Base-by-base conservation (phyloP, 164 flowering plant genomes). In the Pachysandra terminalis region DNA sequence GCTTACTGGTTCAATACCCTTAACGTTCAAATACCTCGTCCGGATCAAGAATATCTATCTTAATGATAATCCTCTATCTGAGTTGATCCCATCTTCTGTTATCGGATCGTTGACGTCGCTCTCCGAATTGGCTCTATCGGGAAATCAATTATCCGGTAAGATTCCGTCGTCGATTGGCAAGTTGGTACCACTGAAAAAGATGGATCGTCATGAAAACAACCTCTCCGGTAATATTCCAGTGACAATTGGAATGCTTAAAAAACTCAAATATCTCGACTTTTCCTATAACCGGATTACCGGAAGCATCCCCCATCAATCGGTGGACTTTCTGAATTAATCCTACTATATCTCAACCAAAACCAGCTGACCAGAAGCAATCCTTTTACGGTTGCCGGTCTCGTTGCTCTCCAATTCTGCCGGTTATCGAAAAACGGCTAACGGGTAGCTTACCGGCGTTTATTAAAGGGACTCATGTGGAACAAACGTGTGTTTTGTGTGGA, bases 251-350 rank as follows among this genome's bases (percentile, higher is more conserved):
- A 57, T 61, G 53, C 79, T 90, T 12, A 68, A 69, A 52, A 73
- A 35, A 0, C 82, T 89, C 12, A 72, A 62, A 5, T 66, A 66
- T 40, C 67, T 85, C 3, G 87, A 87, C 77, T 40, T 87, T 7
- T 85, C 90, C 0, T 72, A 80, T 3, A 89, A 89, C 61, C 72
- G 28, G 52, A 67, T 87, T n/a, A 68, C 74, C 0, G 93, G 91
- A 59, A 68, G 74, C 56, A 82, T 90, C 59, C n/a, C n/a, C n/a
- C n/a, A n/a, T n/a, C n/a, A n/a, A n/a, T n/a, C n/a, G n/a, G n/a
- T n/a, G n/a, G n/a, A n/a, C n/a, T n/a, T n/a, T n/a, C n/a, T n/a
- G n/a, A n/a, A n/a, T n/a, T n/a, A n/a, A n/a, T n/a, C n/a, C n/a
- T n/a, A n/a, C n/a, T n/a, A n/a, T n/a, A n/a, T n/a, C n/a, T n/a